phyloP scores from a whole-genome alignment of 116 monocot species.

The Dioscorea cayenensis region DNA sequence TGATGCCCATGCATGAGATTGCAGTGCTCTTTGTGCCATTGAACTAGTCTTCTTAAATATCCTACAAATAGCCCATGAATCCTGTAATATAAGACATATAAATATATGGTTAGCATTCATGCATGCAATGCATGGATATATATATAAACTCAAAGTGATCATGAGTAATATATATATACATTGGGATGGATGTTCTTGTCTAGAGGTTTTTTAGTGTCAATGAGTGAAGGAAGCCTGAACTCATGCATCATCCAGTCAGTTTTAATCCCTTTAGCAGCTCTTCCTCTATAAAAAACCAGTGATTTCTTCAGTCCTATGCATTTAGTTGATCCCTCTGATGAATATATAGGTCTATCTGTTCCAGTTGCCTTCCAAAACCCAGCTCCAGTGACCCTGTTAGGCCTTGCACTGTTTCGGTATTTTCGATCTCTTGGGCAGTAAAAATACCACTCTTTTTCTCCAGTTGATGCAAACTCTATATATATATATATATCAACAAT shows the following conservation, averaged over 20 bases:
- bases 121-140: not conserved
- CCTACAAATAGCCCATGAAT: conserved; percentile 73
- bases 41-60: conserved; percentile 76
- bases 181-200: not conserved
- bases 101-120: not conserved
- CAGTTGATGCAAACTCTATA: conserved; percentile 11
- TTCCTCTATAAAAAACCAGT: conserved; percentile 22
- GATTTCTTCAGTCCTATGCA: conserved; percentile 34
- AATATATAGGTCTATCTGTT: conserved; percentile 23
- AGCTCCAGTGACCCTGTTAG: conserved; percentile 25
- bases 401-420: conserved; percentile 27
- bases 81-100: conserved; percentile 26
- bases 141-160: too few relatives aligned
- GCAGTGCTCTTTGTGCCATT: conserved; percentile 51
- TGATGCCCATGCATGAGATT: conserved; percentile 39
- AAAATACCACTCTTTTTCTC: conserved; percentile 33
- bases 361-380: conserved; percentile 34
- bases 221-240: conserved; percentile 17
- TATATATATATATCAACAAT: not conserved
- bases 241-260: conserved; percentile 40
- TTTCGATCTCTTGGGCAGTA: conserved; percentile 29
- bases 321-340: conserved; percentile 11
- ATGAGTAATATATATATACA: not conserved
- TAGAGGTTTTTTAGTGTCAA: conserved; percentile 1
- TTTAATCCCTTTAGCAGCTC: conserved; percentile 26